These are phyloP conservation scores for Amauroascus verrucosus DNA, from an alignment of 2,329 filamentous ascomycete genomes.

Conservation along the genomic window DNA sequence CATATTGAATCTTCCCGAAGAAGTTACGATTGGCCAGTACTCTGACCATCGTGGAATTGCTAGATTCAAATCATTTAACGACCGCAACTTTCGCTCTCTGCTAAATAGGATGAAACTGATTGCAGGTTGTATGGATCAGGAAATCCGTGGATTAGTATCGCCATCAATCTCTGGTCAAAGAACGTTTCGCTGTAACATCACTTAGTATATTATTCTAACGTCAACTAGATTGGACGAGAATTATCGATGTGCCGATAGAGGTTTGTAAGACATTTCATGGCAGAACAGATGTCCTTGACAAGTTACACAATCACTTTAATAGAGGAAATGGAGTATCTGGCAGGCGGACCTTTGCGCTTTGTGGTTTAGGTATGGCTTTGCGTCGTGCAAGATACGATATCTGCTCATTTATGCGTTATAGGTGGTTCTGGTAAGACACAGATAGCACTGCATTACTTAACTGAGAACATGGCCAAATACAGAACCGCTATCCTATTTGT, in stretches of 20 bases:
- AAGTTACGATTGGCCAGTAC: conserved; percentile 6
- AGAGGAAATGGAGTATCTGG: not conserved
- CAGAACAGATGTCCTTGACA: not conserved
- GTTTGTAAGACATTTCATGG: conserved; percentile 8
- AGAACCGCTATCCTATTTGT: conserved; percentile 3
- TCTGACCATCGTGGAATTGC: conserved; percentile 11
- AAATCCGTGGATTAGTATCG: not conserved
- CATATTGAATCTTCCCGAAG: conserved; percentile 6
- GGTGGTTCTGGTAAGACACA: conserved; percentile 12
- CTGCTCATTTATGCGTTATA: not conserved
- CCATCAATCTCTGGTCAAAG: not conserved
- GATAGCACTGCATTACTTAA: conserved; percentile 1
- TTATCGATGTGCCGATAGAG: too few relatives aligned
- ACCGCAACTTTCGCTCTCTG: conserved; percentile 9
- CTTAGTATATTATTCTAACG: not conserved
- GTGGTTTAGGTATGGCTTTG: conserved; percentile 3
- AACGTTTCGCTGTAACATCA: not conserved
- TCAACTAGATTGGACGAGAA: too few relatives aligned
- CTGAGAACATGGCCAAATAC: conserved; percentile 1
- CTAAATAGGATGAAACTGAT: not conserved
- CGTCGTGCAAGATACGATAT: not conserved
- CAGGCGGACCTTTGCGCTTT: conserved; percentile 6
- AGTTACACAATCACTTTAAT: not conserved
- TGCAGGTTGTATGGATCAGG: too few relatives aligned
- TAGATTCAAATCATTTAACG: conserved; percentile 8